Base-by-base conservation (phyloP, 23 red algal species). In the Gracilariopsis chorda region DNA sequence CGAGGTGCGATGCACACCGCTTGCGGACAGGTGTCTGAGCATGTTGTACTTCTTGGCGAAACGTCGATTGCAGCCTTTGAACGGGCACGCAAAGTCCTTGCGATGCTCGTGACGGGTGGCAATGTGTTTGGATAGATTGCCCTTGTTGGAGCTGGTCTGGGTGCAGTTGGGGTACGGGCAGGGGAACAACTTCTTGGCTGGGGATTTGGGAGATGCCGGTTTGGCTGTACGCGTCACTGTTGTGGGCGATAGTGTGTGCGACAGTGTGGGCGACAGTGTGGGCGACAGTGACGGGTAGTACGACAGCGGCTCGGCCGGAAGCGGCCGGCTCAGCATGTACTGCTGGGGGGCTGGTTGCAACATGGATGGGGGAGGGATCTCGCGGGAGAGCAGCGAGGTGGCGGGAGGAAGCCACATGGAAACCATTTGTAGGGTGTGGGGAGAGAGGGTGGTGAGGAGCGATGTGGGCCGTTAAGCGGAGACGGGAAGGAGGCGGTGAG, bases 1-100 rank as follows among this genome's bases (percentile, higher is more conserved):
- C 30, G 81, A 70, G 39, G 57, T 39, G 14, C 81, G 55, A 43
- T 86, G 81, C 13, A 86, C 81, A 37, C 81, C 81, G 58, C 81
- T 86, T 27, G 81, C 81, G 23, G 81, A 86, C 46, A 86, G 59
- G 16, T 86, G 81, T 2, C 81, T 56, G 27, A 68, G 45, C 81
- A 86, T 86, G 45, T 86, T 86, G 45, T 86, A 86, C 63, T 86
- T 86, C 45, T 86, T 86, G 63, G 81, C 81, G 45, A 86, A 86
- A n/a, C 81, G 58, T 19, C 81, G 58, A 36, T 68, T 86, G 63
- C 81, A 86, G 7, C 81, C 81, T 60, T 86, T 42, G 63, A 86
- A 86, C 17, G 81, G 81, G 41, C 81, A 86, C 30, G 27, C 81
- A 68, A 86, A 86, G 28, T 86, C 81, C 58, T 86, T 86, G 25